These are phyloP conservation scores for Bipolaris cookei DNA, from an alignment of 2,329 filamentous ascomycete genomes.

Conservation along the genomic window DNA sequence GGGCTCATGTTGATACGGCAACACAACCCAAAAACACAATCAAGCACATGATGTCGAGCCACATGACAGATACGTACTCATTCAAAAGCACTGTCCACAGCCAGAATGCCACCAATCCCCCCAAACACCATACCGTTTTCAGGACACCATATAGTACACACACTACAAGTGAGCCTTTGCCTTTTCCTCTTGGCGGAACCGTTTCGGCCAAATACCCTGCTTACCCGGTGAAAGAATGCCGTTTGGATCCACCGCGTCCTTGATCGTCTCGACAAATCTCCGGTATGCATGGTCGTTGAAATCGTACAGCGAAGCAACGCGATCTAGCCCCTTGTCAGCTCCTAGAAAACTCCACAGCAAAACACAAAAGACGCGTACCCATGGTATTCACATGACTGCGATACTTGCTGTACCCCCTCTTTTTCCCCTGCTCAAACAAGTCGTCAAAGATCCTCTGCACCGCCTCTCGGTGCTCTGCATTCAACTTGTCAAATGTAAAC, in stretches of 20 bases:
- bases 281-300: constrained; percentile 44
- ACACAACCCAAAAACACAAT: too few relatives aligned
- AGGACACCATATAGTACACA: constrained; percentile 16
- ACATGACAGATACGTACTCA: too few relatives aligned
- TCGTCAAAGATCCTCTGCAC: constrained; percentile 41
- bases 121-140: background rate
- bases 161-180: constrained; percentile 33
- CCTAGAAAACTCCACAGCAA: background rate
- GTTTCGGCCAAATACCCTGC: constrained; percentile 41
- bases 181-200: constrained; percentile 30
- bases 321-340: constrained; percentile 18
- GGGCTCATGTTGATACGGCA: too few relatives aligned
- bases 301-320: constrained; percentile 40
- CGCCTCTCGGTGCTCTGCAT: constrained; percentile 46
- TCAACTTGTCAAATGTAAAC: constrained; percentile 57
- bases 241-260: constrained; percentile 43
- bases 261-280: constrained; percentile 42
- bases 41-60: too few relatives aligned
- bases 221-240: constrained; percentile 43
- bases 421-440: constrained; percentile 37
- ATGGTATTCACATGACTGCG: constrained; percentile 41
- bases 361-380: constrained; percentile 25
- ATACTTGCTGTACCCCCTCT: constrained; percentile 42
- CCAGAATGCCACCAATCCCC: background rate
- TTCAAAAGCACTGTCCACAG: too few relatives aligned